These are phyloP conservation scores for Trichoderma sp. DNA, from an alignment of 2,329 filamentous ascomycete species.

Conservation along the genomic window DNA sequence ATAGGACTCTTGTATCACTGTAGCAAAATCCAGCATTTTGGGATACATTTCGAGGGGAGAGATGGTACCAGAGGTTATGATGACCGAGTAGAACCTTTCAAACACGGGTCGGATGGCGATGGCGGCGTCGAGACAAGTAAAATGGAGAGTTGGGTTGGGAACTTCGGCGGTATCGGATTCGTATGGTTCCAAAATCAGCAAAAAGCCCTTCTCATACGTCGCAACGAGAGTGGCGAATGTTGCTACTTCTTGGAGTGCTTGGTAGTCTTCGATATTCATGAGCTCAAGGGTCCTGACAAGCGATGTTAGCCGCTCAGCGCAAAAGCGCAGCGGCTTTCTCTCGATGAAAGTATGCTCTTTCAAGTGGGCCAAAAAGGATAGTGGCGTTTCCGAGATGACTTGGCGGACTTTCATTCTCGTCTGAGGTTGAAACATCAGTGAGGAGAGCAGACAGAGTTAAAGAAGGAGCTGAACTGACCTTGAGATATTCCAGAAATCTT, in stretches of 20 bases:
- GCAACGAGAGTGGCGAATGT: conserved; percentile 95
- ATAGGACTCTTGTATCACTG: conserved; percentile 96
- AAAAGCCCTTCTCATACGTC: conserved; percentile 95
- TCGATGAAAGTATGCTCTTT: conserved; percentile 98
- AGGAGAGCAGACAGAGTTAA: too few relatives aligned
- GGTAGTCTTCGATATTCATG: conserved; percentile 97
- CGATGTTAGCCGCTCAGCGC: conserved; percentile 90
- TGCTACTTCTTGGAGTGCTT: conserved; percentile 94
- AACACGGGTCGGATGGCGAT: conserved; percentile 98
- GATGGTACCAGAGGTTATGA: conserved; percentile 97
- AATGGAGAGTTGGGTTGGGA: conserved; percentile 94
- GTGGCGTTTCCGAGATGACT: conserved; percentile 95
- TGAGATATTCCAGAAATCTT: conserved; percentile 96
- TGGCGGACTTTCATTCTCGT: conserved; percentile 98
- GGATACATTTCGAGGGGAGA: conserved; percentile 98
- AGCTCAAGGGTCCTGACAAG: conserved; percentile 93
- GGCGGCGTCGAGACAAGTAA: conserved; percentile 93
- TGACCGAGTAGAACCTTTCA: conserved; percentile 95
- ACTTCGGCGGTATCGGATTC: conserved; percentile 95
- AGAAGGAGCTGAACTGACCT: conserved; percentile 47
- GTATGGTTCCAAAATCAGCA: conserved; percentile 95
- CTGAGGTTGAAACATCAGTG: conserved; percentile 44
- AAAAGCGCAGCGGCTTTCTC: conserved; percentile 91
- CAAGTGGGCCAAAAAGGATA: conserved; percentile 88
- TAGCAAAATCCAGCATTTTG: conserved; percentile 93